Conservation (phyloP, 305 asterid species). For the Fraxinus velutina region DNA sequence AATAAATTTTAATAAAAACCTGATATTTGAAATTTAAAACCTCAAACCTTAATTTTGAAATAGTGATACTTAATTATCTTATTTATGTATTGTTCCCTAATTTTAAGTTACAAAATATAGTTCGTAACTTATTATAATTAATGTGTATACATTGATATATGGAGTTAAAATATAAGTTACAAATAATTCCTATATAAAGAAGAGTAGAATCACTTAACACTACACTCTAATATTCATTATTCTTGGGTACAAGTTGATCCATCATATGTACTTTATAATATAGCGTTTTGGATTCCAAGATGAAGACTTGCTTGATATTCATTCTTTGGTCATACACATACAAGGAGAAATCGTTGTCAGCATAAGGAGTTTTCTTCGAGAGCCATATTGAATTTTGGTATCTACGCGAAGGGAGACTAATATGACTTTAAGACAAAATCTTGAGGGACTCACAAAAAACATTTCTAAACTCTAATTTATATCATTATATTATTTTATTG, state of each 20-base stretch:
- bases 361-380: no score
- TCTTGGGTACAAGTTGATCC: background rate
- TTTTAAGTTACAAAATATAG: no score
- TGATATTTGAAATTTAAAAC: no score
- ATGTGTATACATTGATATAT: background rate
- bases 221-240: background rate
- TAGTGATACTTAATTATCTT: no score
- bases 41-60: no score
- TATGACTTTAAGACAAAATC: no score
- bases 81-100: no score
- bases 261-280: background rate
- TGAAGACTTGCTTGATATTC: background rate
- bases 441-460: background rate
- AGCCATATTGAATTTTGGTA: background rate
- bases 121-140: background rate
- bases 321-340: background rate
- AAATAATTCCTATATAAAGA: background rate
- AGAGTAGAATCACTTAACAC: background rate
- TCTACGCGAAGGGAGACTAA: background rate
- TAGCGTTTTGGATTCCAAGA: background rate
- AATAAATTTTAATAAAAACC: no score
- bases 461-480: background rate
- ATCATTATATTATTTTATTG: no score
- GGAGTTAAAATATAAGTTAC: background rate
- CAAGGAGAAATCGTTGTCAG: background rate